A percentile compares a stretch with the other conserved stretches of the same genome.
These are phyloP conservation scores for Arctium lappa DNA, from an alignment of 129 eudicot species.

Conservation along the genomic window DNA sequence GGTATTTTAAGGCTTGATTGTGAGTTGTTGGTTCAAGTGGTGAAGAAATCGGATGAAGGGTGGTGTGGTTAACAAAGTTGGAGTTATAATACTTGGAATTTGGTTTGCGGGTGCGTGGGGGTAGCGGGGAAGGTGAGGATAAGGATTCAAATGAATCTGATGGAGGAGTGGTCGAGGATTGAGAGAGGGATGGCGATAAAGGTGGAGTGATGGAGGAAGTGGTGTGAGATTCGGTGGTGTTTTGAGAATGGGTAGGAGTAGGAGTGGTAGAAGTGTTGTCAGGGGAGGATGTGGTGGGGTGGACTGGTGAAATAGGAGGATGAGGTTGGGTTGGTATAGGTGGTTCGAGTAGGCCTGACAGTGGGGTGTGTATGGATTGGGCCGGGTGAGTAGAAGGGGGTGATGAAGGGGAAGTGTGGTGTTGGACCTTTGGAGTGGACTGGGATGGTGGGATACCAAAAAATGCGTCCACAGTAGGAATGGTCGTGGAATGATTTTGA, in stretches of 20 bases:
- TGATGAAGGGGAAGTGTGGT: too few species aligned
- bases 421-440: too few species aligned
- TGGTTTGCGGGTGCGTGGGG: not conserved
- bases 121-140: not conserved
- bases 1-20: not conserved
- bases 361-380: not conserved
- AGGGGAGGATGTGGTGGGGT: not conserved
- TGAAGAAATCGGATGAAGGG: not conserved
- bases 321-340: slow-evolving; percentile 3
- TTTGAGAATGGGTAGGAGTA: not conserved
- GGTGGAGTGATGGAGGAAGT: too few species aligned
- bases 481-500: not conserved
- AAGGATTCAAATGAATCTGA: too few species aligned
- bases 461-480: not conserved
- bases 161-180: too few species aligned
- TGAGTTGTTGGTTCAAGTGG: slow-evolving; percentile 1
- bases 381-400: not conserved
- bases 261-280: not conserved
- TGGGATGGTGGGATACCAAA: too few species aligned
- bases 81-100: slow-evolving; percentile 11
- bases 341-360: not conserved
- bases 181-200: too few species aligned
- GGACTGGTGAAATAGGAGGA: not conserved
- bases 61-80: slow-evolving; percentile 5
- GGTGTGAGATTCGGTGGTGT: too few species aligned